phyloP scores from a whole-genome alignment of 495 filamentous ascomycete species.

The Venustampulla echinocandica region DNA sequence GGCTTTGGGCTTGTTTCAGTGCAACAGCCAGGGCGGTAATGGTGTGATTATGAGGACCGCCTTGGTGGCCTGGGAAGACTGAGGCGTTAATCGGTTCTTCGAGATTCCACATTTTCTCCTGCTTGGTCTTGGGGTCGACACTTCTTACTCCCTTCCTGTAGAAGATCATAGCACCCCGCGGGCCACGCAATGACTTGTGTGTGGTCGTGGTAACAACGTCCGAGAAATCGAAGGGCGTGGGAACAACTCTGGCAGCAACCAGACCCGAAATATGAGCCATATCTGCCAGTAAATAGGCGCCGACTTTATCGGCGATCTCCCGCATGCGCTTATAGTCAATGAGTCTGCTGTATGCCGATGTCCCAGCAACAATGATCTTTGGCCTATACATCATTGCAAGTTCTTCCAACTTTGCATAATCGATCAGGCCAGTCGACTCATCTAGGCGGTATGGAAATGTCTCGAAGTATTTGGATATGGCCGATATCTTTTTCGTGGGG shows the following conservation, averaged over 20 bases:
- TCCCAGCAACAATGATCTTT: constrained; percentile 90
- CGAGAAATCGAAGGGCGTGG: constrained; percentile 77
- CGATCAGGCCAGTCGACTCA: constrained; percentile 83
- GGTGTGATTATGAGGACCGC: constrained; percentile 97
- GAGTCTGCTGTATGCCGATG: constrained; percentile 87
- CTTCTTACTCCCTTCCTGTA: constrained; percentile 84
- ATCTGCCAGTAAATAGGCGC: constrained; percentile 85
- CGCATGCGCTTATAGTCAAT: constrained; percentile 90
- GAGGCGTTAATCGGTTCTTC: constrained; percentile 92
- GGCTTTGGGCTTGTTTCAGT: constrained; percentile 80
- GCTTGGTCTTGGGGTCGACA: constrained; percentile 77
- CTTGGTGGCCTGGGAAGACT: constrained; percentile 98
- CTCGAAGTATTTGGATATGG: constrained; percentile 98
- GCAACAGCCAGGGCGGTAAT: constrained; percentile 93
- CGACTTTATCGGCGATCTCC: constrained; percentile 78
- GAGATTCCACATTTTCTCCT: constrained; percentile 77
- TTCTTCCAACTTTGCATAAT: constrained; percentile 85
- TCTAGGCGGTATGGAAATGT: constrained; percentile 90
- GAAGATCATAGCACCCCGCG: constrained; percentile 96
- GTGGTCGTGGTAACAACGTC: constrained; percentile 98
- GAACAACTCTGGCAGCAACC: constrained; percentile 82
- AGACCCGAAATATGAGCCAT: constrained; percentile 98
- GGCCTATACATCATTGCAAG: constrained; percentile 80
- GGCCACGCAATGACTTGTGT: constrained; percentile 93
- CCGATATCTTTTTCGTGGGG: constrained; percentile 96